A percentile compares a stretch with the other conserved stretches of the same genome.
These are phyloP conservation scores for Penicillium palitans DNA, from an alignment of 2,329 filamentous ascomycete genomes.

Conservation along the genomic window DNA sequence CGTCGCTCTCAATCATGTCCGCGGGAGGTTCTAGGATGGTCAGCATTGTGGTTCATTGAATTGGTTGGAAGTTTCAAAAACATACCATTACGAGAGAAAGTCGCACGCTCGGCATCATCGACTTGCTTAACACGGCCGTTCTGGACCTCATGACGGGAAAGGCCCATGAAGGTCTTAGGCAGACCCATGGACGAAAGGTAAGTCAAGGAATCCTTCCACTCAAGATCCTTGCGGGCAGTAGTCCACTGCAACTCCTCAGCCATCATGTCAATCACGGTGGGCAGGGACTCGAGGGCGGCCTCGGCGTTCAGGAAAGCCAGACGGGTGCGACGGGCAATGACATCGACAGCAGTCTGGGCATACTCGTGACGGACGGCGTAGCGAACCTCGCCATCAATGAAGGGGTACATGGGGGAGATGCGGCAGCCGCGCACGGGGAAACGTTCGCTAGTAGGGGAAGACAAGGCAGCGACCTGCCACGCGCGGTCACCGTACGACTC, in stretches of 20 bases:
- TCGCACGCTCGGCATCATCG: slow-evolving; percentile 42
- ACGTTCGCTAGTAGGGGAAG: slow-evolving; percentile 70
- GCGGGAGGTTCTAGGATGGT: slow-evolving; percentile 42
- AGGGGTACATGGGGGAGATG: slow-evolving; percentile 79
- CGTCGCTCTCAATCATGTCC: slow-evolving; percentile 53
- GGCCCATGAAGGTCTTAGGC: slow-evolving; percentile 55
- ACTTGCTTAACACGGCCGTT: slow-evolving; percentile 52
- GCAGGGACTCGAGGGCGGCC: slow-evolving; percentile 81
- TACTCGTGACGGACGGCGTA: slow-evolving; percentile 89
- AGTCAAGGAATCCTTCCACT: slow-evolving; percentile 71
- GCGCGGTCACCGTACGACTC: slow-evolving; percentile 88
- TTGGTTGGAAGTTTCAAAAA: slow-evolving; percentile 6
- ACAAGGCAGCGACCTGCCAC: slow-evolving; percentile 84
- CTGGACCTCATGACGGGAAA: slow-evolving; percentile 61
- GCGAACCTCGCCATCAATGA: slow-evolving; percentile 86
- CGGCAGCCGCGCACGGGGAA: slow-evolving; percentile 82
- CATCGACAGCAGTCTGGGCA: slow-evolving; percentile 85
- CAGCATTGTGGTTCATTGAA: slow-evolving; percentile 1
- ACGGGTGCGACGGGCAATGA: slow-evolving; percentile 79
- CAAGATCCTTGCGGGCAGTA: slow-evolving; percentile 66
- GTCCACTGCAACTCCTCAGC: slow-evolving; percentile 79
- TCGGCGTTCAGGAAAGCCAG: slow-evolving; percentile 90
- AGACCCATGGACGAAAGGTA: slow-evolving; percentile 65
- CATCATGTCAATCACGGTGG: slow-evolving; percentile 87
- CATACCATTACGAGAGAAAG: slow-evolving; percentile 46